Evolutionary conservation across 352 stramenopile species (phyloP), one percentile per base, ranked within the genome.

Genomic region (Globisporangium irregulare): DNA sequence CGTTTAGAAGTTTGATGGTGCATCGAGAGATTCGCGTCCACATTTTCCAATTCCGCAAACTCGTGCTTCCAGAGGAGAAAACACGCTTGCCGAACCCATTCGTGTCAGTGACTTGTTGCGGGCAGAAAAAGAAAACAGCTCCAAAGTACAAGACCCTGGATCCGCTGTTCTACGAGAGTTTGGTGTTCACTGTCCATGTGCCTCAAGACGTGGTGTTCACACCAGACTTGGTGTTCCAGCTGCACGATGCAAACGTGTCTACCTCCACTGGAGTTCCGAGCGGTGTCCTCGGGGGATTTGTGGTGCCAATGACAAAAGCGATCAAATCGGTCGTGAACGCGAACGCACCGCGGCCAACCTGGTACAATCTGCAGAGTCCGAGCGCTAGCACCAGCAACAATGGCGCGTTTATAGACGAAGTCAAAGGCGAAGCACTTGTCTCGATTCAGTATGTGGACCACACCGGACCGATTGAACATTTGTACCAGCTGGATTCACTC

Each of bases 91-190:
- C 82, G 1, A 95, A 91, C 64, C 88, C 92, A 7, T 93, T 87
- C 12, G 81, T 97, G 10, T 85, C 77, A n/a, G 78, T 97, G 29
- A 80, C 77, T 12, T 93, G 91, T 60, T 84, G 81, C 68, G 87
- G 87, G 0, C 64, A 90, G 22, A 70, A 79, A 27, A 80, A 87
- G 60, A 82, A 88, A 27, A 91, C 82, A 0, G 67, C 55, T 5
- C 67, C 59, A 3, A 66, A 80, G 48, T 75, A 64, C 66, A 91
- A 81, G 60, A 97, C 90, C 0, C 73, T 80, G 14, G 78, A 92
- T 1, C 91, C 91, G 9, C 73, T 95, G 0, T 97, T 88, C 61
- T 96, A 97, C 67, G 84, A 95, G 48, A 90, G 87, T 0, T 62
- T 93, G 1, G 73, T 89, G 2, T 93, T 97, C 24, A 60, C 80